phyloP scores from a whole-genome alignment of 192 early-diverging fungal species.

The Haplosporangium gracile region DNA sequence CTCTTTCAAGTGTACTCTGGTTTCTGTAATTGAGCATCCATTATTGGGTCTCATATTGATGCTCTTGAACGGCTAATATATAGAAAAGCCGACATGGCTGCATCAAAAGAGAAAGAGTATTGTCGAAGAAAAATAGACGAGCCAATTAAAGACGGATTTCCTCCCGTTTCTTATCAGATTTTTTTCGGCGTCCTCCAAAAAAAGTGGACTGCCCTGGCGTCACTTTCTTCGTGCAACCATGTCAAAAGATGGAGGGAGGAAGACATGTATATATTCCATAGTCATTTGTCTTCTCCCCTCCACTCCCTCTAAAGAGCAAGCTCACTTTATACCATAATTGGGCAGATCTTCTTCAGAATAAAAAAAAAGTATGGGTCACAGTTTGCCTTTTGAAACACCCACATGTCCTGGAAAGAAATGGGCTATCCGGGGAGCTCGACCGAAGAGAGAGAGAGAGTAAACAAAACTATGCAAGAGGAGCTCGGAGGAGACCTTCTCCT shows the following conservation, averaged over 20 bases:
- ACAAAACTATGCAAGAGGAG: background rate
- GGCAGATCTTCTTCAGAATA: background rate
- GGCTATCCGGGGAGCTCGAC: background rate
- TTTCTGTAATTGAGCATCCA: background rate
- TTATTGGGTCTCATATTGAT: background rate
- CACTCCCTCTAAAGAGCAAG: background rate
- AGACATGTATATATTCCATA: too few relatives aligned
- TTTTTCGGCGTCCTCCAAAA: background rate
- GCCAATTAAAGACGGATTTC: too few relatives aligned
- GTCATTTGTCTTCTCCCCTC: background rate
- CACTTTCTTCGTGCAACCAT: constrained; percentile 6
- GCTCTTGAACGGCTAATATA: background rate
- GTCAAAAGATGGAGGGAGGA: background rate
- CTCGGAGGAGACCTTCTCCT: constrained; percentile 6
- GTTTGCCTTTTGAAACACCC: background rate
- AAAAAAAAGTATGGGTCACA: background rate
- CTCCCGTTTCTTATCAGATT: constrained; percentile 6
- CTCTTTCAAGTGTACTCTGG: background rate
- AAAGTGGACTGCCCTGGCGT: background rate
- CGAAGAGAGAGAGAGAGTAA: background rate
- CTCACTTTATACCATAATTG: background rate
- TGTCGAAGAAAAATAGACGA: background rate
- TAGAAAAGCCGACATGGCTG: background rate
- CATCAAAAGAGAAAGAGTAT: background rate
- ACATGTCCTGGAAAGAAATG: background rate